These are phyloP conservation scores for Komagataella mondaviorum DNA, from an alignment of 805 yeast genomes.

Conservation along the genomic window DNA sequence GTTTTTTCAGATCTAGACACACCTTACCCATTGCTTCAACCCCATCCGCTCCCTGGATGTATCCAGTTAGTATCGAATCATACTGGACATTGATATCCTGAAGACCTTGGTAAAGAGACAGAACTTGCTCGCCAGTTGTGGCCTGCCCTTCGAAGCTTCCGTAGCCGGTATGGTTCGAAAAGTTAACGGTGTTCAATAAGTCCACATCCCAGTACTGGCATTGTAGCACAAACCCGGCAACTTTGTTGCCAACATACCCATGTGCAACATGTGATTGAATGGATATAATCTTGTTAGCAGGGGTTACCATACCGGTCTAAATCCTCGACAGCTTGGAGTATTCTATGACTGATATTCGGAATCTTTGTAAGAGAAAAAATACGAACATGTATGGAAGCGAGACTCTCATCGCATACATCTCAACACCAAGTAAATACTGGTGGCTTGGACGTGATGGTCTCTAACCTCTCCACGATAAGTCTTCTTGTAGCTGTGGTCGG, in stretches of 20 bases:
- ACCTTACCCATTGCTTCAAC: conserved; percentile 27
- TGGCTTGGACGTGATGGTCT: conserved; percentile 37
- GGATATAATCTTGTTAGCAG: conserved; percentile 25
- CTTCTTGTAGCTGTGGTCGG: conserved; percentile 18
- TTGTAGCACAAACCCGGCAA: conserved; percentile 53
- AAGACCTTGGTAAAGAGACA: conserved; percentile 24
- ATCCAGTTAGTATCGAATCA: conserved; percentile 52
- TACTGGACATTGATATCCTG: conserved; percentile 21
- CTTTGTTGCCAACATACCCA: conserved; percentile 63
- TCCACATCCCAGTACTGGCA: conserved; percentile 61
- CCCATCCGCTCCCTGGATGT: conserved; percentile 44
- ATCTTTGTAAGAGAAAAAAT: no score
- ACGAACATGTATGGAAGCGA: background rate
- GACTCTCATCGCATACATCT: background rate
- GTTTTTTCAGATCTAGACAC: conserved; percentile 19
- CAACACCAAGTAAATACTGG: conserved; percentile 63
- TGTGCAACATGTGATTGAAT: conserved; percentile 62
- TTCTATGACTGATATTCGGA: background rate
- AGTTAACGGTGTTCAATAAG: conserved; percentile 48
- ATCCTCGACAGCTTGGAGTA: background rate
- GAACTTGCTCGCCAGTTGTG: conserved; percentile 25
- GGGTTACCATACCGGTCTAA: background rate
- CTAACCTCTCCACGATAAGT: conserved; percentile 48
- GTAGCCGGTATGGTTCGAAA: conserved; percentile 63
- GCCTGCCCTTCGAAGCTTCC: conserved; percentile 39